Evolutionary conservation across 2,329 filamentous ascomycete genomes (phyloP), one percentile per base, ranked within the genome.

Genomic region (Mariannaea sp.): DNA sequence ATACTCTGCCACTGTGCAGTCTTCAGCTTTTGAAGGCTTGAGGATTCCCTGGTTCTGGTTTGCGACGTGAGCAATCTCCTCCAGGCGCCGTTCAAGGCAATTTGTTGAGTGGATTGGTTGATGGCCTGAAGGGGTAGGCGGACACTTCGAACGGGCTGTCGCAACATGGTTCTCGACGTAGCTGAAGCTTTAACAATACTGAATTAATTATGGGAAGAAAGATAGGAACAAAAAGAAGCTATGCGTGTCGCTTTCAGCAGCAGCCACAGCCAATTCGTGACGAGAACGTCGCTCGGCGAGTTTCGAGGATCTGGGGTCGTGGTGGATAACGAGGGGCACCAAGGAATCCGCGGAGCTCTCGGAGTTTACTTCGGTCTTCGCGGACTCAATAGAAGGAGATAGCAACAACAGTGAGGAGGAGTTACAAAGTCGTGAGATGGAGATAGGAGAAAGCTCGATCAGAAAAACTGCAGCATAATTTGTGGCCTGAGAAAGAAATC

Each of bases 51-150:
- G 24, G 47, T 49, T 24, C 46, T 59, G 7, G 66, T 49, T 38
- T 67, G 65, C 29, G 68, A 65, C 17, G 55, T 65, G 16, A 69
- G 65, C 16, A 67, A 49, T 17, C 62, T 69, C 50, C 53, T 57
- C 66, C 65, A 70, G 24, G 59, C 58, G 29, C 59, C 61, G 42
- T 65, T 67, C 65, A 66, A 67, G 7, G 63, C 62, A 7, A 53
- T 55, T 14, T 59, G 52, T 30, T 65, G 59, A 27, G 39, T 54
- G 26, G 60, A 17, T 43, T 56, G 59, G 41, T 49, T 49, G 42
- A 64, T 57, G 32, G 53, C 56, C 47, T 48, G 60, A 17, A 61
- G 44, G 13, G 63, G 63, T 35, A 58, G 56, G 22, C 56, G 56
- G 19, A 61, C 54, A 17, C 64, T 57, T 35, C 64, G 61, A 30